Base-by-base conservation (phyloP, 371 early-diverging fungal genomes). In the Actinomucor elegans region DNA sequence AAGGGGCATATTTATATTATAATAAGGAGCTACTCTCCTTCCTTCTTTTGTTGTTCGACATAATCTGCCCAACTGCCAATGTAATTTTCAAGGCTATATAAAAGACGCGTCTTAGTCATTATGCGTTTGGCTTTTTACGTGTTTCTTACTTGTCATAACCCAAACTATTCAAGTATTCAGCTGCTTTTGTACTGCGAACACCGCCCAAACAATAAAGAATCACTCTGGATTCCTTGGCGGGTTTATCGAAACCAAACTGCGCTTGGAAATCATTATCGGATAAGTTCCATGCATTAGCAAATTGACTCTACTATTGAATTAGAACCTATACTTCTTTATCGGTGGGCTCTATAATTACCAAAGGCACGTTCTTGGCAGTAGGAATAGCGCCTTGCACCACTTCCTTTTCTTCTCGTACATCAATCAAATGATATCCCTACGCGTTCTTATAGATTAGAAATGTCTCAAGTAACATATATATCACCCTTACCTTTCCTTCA, bases 61-160 rank as follows among this genome's bases (percentile, higher is more conserved):
- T 83, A 85, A 56, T 85, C 80, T 23, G 67, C 73, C 80, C 80
- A 85, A 45, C 85, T 85, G 27, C 86, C 86, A 28, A 71, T 61
- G 49, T 83, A 85, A 56, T 85, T 85, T 52, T 69, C 66, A 35
- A 74, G 66, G 20, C 77, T 77, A 53, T 15, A 31, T 29, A 4
- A 24, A 35, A n/a, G 11, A n/a, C n/a, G n/a, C n/a, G n/a, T n/a
- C n/a, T n/a, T n/a, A n/a, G n/a, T n/a, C n/a, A n/a, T 40, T 11
- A 23, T 40, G 21, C 11, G 14, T 14, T 26, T n/a, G n/a, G 11
- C 2, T 9, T 24, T 40, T 23, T 10, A 14, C 14, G 5, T 35
- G n/a, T 31, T 35, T 10, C 63, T 57, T 65, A 76, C 77, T 59
- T 46, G 29, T 46, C 43, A 54, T 75, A 78, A 2, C 78, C 78